phyloP scores from a whole-genome alignment of 805 yeast species.

The Gaillardinia entomophila region DNA sequence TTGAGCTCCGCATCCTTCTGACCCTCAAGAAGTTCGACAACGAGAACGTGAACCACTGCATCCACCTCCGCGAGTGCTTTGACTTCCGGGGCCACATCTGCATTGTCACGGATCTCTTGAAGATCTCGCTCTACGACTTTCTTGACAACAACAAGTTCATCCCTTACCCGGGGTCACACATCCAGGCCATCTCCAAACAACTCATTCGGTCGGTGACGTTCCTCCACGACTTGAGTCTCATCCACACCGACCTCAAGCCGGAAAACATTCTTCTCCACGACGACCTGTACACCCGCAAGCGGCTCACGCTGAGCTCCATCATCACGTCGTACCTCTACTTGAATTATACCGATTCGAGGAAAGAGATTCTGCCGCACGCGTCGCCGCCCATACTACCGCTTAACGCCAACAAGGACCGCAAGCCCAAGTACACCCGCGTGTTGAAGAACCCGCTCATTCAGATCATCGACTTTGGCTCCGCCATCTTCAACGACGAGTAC shows the following conservation, averaged over 20 bases:
- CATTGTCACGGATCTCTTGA: conserved; percentile 82
- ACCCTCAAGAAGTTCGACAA: conserved; percentile 71
- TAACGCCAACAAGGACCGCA: background rate
- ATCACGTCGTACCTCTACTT: conserved; percentile 27
- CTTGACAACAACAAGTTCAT: conserved; percentile 75
- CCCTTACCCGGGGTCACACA: conserved; percentile 93
- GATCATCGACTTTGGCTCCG: conserved; percentile 95
- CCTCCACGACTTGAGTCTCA: conserved; percentile 80
- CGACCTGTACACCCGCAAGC: conserved; percentile 39
- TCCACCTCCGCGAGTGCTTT: conserved; percentile 82
- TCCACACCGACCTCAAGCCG: conserved; percentile 96
- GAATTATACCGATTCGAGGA: conserved; percentile 5
- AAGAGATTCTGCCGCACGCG: background rate
- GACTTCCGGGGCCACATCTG: conserved; percentile 93
- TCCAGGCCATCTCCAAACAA: conserved; percentile 85
- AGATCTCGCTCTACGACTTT: conserved; percentile 84
- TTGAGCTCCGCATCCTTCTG: conserved; percentile 78
- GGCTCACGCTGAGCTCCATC: conserved; percentile 25
- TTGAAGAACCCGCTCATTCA: conserved; percentile 77
- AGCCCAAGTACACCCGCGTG: conserved; percentile 38
- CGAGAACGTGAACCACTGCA: conserved; percentile 64
- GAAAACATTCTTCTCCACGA: conserved; percentile 78
- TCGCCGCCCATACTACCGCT: background rate
- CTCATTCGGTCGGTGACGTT: conserved; percentile 79
- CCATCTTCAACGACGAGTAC: conserved; percentile 88